Conservation (phyloP, 2,329 filamentous ascomycete genomes). For the Hypoxylon sp. region DNA sequence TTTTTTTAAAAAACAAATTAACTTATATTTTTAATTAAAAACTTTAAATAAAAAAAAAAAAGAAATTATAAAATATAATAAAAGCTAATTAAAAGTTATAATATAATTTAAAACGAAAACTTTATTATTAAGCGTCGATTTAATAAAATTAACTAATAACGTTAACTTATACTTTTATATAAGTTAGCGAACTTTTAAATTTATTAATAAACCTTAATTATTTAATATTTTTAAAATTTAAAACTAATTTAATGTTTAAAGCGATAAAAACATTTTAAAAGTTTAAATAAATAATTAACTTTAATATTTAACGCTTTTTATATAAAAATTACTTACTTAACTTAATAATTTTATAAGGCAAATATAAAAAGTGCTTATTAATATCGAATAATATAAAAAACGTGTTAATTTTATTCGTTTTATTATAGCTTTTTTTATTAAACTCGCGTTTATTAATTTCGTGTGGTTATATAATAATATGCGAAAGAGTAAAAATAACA, state of each 20-base stretch:
- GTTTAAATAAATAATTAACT: background rate
- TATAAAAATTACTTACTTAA: background rate
- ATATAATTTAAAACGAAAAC: constrained; percentile 8
- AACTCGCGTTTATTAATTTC: too few relatives aligned
- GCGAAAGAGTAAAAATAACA: too few relatives aligned
- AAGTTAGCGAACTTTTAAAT: background rate
- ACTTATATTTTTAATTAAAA: background rate
- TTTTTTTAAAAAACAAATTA: too few relatives aligned
- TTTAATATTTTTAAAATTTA: background rate
- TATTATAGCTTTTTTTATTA: background rate
- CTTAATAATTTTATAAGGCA: background rate
- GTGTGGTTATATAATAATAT: too few relatives aligned
- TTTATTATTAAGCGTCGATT: background rate
- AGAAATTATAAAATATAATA: too few relatives aligned
- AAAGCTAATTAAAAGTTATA: constrained; percentile 1
- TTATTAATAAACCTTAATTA: background rate
- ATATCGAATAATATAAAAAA: background rate
- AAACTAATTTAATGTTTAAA: background rate
- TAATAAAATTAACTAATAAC: background rate
- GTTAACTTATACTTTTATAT: background rate
- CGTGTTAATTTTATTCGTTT: background rate
- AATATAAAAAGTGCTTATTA: background rate
- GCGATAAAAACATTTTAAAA: background rate
- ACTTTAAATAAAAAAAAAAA: too few relatives aligned
- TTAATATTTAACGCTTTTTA: background rate